These are phyloP conservation scores for Dioszegia crocea DNA, from an alignment of 768 basidiomycete species.

Conservation along the genomic window DNA sequence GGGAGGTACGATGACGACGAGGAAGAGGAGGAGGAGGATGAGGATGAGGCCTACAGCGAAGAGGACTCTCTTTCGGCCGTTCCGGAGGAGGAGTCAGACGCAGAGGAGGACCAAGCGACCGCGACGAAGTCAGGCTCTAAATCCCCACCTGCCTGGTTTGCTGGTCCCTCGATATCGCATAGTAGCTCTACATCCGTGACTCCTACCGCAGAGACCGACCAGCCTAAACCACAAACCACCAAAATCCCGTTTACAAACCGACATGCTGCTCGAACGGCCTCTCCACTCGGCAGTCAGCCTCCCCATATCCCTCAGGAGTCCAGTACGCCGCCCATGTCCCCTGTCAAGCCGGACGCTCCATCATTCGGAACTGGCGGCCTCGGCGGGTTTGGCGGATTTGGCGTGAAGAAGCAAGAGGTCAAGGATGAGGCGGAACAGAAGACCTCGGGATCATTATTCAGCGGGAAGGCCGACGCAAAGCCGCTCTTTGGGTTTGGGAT, in stretches of 20 bases:
- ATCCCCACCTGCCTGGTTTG: slow-evolving; percentile 32
- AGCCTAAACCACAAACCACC: neutral
- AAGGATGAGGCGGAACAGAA: neutral
- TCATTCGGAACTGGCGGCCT: too few relatives aligned
- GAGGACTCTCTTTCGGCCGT: slow-evolving; percentile 10
- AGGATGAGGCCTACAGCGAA: slow-evolving; percentile 17
- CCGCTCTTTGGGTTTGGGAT: slow-evolving; percentile 41
- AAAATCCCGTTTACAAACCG: slow-evolving; percentile 17
- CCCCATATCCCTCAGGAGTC: slow-evolving; percentile 15
- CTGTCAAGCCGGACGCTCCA: slow-evolving; percentile 14
- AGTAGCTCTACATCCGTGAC: neutral
- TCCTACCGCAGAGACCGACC: slow-evolving; percentile 14
- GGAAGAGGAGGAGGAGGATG: neutral
- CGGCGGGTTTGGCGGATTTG: slow-evolving; percentile 6
- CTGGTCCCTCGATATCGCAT: neutral
- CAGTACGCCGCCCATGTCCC: slow-evolving; percentile 26
- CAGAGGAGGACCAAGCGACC: neutral
- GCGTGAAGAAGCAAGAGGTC: neutral
- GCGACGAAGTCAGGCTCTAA: slow-evolving; percentile 7
- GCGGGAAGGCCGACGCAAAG: neutral
- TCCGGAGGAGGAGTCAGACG: slow-evolving; percentile 14
- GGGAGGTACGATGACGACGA: neutral
- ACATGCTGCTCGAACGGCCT: slow-evolving; percentile 36
- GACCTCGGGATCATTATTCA: neutral
- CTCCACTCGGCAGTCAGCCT: slow-evolving; percentile 32